phyloP scores from a whole-genome alignment of 148 eudicot species.

The Amaranthus palmeri region DNA sequence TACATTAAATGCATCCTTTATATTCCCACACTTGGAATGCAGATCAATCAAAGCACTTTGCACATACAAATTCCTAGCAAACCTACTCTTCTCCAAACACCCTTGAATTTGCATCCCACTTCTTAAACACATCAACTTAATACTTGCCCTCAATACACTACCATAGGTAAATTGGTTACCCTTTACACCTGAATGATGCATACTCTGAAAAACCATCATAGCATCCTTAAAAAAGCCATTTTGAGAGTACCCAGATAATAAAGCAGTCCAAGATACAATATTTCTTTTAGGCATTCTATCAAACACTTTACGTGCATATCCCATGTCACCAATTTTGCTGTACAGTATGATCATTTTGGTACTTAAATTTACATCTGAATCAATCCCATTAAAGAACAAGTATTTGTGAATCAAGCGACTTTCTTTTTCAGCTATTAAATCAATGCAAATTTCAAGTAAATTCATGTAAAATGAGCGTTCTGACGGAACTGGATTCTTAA shows the following conservation, averaged over 20 bases:
- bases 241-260: conserved; percentile 37
- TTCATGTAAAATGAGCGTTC: conserved; percentile 25
- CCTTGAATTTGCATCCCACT: conserved; percentile 40
- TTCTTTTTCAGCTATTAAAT: conserved; percentile 17
- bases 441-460: conserved; percentile 28
- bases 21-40: conserved; percentile 35
- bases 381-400: conserved; percentile 26
- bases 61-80: conserved; percentile 33
- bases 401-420: conserved; percentile 29
- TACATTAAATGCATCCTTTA: conserved; percentile 31
- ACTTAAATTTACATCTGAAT: conserved; percentile 18
- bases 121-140: conserved; percentile 31
- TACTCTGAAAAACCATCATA: conserved; percentile 24
- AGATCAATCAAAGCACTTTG: conserved; percentile 39
- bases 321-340: conserved; percentile 24
- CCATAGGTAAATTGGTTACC: conserved; percentile 38
- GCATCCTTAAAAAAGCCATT: conserved; percentile 31
- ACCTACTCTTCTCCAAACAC: conserved; percentile 40
- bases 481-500: conserved; percentile 16
- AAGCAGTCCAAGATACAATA: conserved; percentile 43
- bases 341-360: conserved; percentile 35
- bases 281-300: conserved; percentile 37
- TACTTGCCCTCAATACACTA: conserved; percentile 34
- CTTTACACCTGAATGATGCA: conserved; percentile 30
- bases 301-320: conserved; percentile 34